A percentile compares a stretch with the other conserved stretches of the same genome.
These are phyloP conservation scores for Cryptomeria japonica DNA, from an alignment of 75 land plant species.

Conservation along the genomic window DNA sequence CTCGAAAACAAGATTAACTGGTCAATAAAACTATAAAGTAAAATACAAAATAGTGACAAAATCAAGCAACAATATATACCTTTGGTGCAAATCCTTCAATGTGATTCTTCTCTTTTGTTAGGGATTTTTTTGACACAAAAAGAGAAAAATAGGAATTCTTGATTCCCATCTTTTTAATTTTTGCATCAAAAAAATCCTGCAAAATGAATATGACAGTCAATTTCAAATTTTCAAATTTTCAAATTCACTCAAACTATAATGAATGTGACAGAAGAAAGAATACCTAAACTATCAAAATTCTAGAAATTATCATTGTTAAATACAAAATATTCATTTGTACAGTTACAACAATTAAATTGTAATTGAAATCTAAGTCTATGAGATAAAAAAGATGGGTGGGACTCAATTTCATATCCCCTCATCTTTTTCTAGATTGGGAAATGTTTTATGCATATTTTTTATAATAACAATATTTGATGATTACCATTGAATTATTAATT, in stretches of 20 bases:
- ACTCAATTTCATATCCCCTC: too few relatives aligned
- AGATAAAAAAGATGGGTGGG: too few relatives aligned
- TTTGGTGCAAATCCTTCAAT: slow-evolving; percentile 99
- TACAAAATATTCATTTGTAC: too few relatives aligned
- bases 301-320: background rate
- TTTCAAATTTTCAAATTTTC: background rate
- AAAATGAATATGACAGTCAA: background rate
- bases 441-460: too few relatives aligned
- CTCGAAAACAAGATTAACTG: slow-evolving; percentile 29
- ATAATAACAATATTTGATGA: too few relatives aligned
- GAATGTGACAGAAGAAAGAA: background rate
- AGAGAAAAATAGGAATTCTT: slow-evolving; percentile 95
- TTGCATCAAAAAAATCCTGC: slow-evolving; percentile 93
- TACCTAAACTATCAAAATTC: background rate
- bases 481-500: too few relatives aligned
- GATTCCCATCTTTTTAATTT: slow-evolving; percentile 94
- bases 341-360: too few relatives aligned
- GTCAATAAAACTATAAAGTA: background rate
- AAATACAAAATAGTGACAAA: background rate
- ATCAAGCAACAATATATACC: slow-evolving; percentile 39
- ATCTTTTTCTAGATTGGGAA: too few relatives aligned
- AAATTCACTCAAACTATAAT: background rate
- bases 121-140: slow-evolving; percentile 83
- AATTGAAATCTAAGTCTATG: too few relatives aligned
- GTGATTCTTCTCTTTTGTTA: slow-evolving; percentile 95